These are phyloP conservation scores for Scedosporium dehoogii DNA, from an alignment of 2,329 filamentous ascomycete species.

Conservation along the genomic window DNA sequence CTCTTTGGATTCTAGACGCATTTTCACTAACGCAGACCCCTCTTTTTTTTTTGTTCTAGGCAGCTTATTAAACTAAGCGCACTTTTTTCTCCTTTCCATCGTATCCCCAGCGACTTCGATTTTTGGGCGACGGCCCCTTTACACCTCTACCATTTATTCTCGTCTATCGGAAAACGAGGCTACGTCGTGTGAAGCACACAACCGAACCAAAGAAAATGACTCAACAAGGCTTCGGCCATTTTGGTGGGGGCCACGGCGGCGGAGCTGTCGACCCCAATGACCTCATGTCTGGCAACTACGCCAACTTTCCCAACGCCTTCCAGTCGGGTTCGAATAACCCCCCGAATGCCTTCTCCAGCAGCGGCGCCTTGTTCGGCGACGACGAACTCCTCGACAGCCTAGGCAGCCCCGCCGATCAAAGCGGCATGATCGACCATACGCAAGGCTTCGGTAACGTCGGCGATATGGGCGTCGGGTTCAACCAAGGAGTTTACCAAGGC, in stretches of 20 bases:
- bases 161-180: not conserved
- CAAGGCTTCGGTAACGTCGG: conserved; percentile 48
- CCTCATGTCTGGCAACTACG: conserved; percentile 56
- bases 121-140: not conserved
- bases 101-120: not conserved
- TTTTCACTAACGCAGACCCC: not conserved
- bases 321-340: conserved; percentile 48
- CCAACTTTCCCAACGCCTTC: conserved; percentile 47
- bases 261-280: conserved; percentile 75
- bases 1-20: not conserved
- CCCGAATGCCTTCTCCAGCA: conserved; percentile 64
- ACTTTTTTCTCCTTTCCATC: not conserved
- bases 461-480: conserved; percentile 46
- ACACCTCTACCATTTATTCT: not conserved
- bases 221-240: conserved; percentile 43
- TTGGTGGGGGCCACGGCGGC: conserved; percentile 42
- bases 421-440: conserved; percentile 40
- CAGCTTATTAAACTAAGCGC: not conserved
- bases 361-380: conserved; percentile 71
- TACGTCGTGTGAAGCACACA: not conserved
- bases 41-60: not conserved
- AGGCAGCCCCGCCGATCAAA: conserved; percentile 43
- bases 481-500: conserved; percentile 46
- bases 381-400: conserved; percentile 79
- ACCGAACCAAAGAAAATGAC: conserved; percentile 4